Conservation (phyloP, 768 basidiomycete genomes). For the Phanerochaete carnosa region DNA sequence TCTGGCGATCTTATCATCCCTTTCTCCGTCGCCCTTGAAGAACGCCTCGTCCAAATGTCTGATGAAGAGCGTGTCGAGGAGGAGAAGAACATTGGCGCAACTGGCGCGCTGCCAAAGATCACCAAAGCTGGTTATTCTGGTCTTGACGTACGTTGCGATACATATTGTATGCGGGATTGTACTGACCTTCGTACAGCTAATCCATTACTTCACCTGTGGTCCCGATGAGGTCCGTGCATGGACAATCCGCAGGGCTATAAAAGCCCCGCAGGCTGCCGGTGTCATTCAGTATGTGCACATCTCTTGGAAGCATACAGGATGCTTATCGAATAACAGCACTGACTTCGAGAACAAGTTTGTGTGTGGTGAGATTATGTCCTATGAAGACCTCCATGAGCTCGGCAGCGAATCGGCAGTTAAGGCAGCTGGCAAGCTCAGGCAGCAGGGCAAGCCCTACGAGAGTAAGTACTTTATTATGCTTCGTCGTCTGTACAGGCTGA, state of each 20-base stretch:
- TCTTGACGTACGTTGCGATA: constrained; percentile 59
- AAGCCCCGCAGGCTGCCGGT: constrained; percentile 96
- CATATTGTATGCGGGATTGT: not conserved
- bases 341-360: constrained; percentile 99
- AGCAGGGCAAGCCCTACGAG: constrained; percentile 97
- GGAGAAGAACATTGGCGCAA: constrained; percentile 71
- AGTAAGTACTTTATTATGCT: constrained; percentile 46
- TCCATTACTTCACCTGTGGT: constrained; percentile 96
- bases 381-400: constrained; percentile 85
- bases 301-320: not conserved
- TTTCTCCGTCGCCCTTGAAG: constrained; percentile 94
- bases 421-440: constrained; percentile 89
- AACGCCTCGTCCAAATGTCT: constrained; percentile 66
- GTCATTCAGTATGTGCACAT: constrained; percentile 80
- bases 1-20: constrained; percentile 95
- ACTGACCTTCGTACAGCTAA: constrained; percentile 49
- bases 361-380: constrained; percentile 95
- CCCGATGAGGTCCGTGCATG: constrained; percentile 97
- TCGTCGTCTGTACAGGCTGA: not conserved
- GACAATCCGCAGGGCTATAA: constrained; percentile 92
- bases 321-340: constrained; percentile 45
- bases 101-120: constrained; percentile 84
- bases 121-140: constrained; percentile 90
- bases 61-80: constrained; percentile 74
- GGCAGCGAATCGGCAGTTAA: constrained; percentile 91